Conservation (phyloP, 768 basidiomycete genomes). For the Cystobasidium onofrii region DNA sequence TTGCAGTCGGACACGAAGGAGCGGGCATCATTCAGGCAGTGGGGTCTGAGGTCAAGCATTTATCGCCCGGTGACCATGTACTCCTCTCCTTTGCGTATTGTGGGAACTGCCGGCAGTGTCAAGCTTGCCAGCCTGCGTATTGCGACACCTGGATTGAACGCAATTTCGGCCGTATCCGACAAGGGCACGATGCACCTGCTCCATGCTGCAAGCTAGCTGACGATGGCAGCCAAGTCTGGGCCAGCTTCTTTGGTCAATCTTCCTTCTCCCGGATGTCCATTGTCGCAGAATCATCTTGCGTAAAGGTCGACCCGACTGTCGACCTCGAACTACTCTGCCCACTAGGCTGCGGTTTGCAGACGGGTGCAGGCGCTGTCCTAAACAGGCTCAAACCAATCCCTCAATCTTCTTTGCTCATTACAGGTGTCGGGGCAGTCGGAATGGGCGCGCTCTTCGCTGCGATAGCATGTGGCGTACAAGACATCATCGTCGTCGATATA, state of each 20-base stretch:
- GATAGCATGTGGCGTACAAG: conserved; percentile 19
- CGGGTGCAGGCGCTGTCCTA: conserved; percentile 29
- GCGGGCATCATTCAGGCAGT: background rate
- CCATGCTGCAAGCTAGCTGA: background rate
- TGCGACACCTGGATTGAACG: background rate
- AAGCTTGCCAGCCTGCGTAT: conserved; percentile 3
- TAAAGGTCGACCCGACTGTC: conserved; percentile 23
- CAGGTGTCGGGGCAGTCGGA: conserved; percentile 40
- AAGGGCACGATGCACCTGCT: background rate
- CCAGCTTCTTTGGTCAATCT: background rate
- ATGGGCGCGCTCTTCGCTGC: conserved; percentile 39
- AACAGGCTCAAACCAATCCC: background rate
- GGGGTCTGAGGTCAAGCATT: background rate
- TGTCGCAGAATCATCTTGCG: conserved; percentile 14
- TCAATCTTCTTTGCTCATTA: conserved; percentile 13
- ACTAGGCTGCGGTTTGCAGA: conserved; percentile 40
- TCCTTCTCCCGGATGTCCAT: conserved; percentile 1
- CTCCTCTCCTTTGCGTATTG: conserved; percentile 18
- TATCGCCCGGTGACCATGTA: conserved; percentile 15
- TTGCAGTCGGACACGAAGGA: background rate
- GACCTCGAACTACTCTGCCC: conserved; percentile 35
- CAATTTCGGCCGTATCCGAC: background rate
- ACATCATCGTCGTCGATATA: conserved; percentile 40
- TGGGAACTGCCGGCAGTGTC: background rate
- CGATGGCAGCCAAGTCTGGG: background rate